These are phyloP conservation scores for Madurella fahalii DNA, from an alignment of 2,329 filamentous ascomycete species.

Conservation along the genomic window DNA sequence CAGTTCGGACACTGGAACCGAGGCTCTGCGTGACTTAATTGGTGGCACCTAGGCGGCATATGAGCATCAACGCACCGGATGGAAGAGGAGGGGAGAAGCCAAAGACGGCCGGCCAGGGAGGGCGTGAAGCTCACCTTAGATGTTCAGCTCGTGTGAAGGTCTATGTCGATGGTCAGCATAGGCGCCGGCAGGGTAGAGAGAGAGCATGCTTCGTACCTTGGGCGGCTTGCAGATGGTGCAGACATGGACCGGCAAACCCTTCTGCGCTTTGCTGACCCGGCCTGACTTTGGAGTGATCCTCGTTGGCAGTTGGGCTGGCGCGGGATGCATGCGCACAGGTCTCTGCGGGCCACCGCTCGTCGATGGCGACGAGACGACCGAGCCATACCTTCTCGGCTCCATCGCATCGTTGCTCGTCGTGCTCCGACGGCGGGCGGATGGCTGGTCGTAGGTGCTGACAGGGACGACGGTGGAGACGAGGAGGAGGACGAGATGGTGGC, in stretches of 20 bases:
- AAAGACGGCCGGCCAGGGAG: not conserved
- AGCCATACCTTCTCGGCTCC: constrained; percentile 40
- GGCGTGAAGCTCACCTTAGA: constrained; percentile 43
- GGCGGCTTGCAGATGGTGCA: constrained; percentile 50
- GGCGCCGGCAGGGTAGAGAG: not conserved
- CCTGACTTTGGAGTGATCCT: constrained; percentile 55
- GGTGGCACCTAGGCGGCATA: constrained; percentile 47
- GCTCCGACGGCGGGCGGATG: constrained; percentile 39
- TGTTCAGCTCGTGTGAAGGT: constrained; percentile 62
- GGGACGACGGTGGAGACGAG: constrained; percentile 28
- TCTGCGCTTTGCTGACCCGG: constrained; percentile 55
- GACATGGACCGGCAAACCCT: constrained; percentile 54
- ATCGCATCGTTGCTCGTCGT: constrained; percentile 48
- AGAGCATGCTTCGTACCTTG: constrained; percentile 39
- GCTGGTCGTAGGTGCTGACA: constrained; percentile 28
- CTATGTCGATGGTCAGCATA: constrained; percentile 35
- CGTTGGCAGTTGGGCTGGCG: constrained; percentile 37
- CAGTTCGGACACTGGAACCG: constrained; percentile 52
- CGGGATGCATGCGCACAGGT: constrained; percentile 36
- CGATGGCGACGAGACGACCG: constrained; percentile 32
- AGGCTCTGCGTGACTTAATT: constrained; percentile 55
- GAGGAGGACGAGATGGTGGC: constrained; percentile 16
- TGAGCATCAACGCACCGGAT: constrained; percentile 4
- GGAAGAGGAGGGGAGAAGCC: not conserved
- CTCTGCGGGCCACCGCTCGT: constrained; percentile 36